Conservation (phyloP, 331 rosid genomes). For the Malus hybrid region DNA sequence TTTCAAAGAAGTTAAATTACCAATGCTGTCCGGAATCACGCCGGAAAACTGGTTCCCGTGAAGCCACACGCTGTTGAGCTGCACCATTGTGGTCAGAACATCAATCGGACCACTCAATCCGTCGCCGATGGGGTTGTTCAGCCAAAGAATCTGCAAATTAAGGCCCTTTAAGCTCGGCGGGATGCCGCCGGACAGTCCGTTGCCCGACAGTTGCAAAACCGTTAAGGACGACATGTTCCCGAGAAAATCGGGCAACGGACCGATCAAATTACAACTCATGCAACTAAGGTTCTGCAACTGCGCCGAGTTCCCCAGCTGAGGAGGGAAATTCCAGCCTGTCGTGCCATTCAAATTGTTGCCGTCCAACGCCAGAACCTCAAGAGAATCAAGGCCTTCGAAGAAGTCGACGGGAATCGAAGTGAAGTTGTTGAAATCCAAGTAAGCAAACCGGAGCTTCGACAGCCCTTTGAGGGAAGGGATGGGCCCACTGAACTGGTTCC, state of each 20-base stretch:
- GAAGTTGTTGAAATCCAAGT: constrained; percentile 56
- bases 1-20: constrained; percentile 48
- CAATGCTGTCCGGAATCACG: constrained; percentile 58
- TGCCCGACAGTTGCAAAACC: constrained; percentile 50
- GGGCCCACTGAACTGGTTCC: constrained; percentile 52
- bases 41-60: constrained; percentile 84
- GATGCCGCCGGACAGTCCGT: constrained; percentile 43
- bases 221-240: constrained; percentile 55
- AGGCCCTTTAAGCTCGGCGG: constrained; percentile 34
- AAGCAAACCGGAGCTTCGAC: constrained; percentile 34
- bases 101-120: constrained; percentile 55
- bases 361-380: constrained; percentile 75
- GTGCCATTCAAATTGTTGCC: constrained; percentile 41
- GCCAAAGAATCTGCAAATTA: constrained; percentile 50
- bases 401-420: constrained; percentile 67
- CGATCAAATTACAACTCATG: constrained; percentile 51
- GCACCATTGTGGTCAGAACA: constrained; percentile 53
- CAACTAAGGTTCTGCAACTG: constrained; percentile 68
- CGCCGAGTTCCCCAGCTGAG: constrained; percentile 24
- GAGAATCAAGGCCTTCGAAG: constrained; percentile 47
- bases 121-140: constrained; percentile 57
- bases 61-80: constrained; percentile 65
- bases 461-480: constrained; percentile 61
- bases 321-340: constrained; percentile 65
- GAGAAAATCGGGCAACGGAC: constrained; percentile 63